Evolutionary conservation across 768 basidiomycete species (phyloP).

Genomic region (Tricholoma flavovirens): DNA sequence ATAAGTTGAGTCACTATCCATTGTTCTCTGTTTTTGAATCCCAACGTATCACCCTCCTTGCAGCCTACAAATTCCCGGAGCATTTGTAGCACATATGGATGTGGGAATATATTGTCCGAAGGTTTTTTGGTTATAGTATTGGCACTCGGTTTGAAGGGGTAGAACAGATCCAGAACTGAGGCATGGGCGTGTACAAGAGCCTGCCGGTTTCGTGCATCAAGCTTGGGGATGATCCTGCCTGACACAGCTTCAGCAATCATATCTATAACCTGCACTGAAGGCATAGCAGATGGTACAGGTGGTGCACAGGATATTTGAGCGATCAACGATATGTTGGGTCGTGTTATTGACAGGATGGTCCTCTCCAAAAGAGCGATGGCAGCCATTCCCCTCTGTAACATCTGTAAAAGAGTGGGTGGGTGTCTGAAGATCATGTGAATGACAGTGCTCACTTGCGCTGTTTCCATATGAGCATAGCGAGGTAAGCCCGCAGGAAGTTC

Average conservation of each 20-base stretch:
- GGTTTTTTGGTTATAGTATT: not conserved
- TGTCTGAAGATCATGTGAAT: constrained; percentile 11
- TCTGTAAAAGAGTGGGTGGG: not conserved
- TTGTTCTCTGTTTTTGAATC: not conserved
- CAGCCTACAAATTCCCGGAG: not conserved
- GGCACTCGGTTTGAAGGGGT: not conserved
- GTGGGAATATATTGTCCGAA: not conserved
- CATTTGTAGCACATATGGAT: not conserved
- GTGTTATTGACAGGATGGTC: not conserved
- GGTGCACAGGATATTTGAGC: not conserved
- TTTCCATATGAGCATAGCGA: constrained; percentile 1
- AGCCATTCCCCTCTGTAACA: not conserved
- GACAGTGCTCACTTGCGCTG: constrained; percentile 8
- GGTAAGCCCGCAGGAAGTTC: constrained; percentile 9
- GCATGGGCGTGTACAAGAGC: not conserved
- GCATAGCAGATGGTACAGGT: not conserved
- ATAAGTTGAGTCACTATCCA: constrained; percentile 2
- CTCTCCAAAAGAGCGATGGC: not conserved
- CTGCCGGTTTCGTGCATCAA: not conserved
- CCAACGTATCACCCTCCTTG: not conserved
- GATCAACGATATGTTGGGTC: not conserved
- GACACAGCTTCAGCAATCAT: not conserved
- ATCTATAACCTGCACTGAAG: not conserved
- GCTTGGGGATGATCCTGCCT: not conserved
- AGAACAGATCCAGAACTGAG: not conserved